A percentile compares a stretch with the other conserved stretches of the same genome.
Evolutionary conservation across 2,329 filamentous ascomycete species (phyloP).

Genomic region (Fusarium nurragi): DNA sequence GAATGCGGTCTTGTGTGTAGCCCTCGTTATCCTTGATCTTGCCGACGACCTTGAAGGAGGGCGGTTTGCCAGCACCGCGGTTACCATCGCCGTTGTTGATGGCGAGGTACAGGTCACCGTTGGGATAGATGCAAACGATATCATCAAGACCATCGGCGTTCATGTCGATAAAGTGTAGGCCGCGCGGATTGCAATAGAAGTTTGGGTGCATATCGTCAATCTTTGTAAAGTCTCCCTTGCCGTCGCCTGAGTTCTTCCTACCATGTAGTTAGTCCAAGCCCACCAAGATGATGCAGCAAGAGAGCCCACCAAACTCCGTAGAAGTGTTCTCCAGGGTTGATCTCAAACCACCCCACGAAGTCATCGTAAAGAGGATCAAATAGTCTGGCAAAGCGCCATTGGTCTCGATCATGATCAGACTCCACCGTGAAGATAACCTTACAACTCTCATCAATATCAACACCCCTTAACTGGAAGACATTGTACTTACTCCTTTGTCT

Average conservation of each 20-base stretch:
- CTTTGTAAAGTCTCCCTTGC: too few species aligned
- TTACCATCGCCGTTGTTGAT: not conserved
- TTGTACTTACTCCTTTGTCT: not conserved
- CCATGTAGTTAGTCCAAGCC: not conserved
- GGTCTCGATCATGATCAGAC: not conserved
- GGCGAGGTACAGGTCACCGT: not conserved
- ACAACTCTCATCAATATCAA: too few species aligned
- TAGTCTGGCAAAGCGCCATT: not conserved
- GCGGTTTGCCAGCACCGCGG: not conserved
- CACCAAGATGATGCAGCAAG: too few species aligned
- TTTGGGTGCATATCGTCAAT: too few species aligned
- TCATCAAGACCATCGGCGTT: not conserved
- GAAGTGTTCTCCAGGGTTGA: not conserved
- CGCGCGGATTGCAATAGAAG: not conserved
- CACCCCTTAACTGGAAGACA: too few species aligned
- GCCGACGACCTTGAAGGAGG: not conserved
- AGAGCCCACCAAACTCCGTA: not conserved
- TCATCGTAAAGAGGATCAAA: not conserved
- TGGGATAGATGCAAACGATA: not conserved
- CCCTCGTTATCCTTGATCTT: not conserved
- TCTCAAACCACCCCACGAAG: not conserved
- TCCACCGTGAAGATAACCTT: not conserved
- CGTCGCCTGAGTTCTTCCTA: not conserved
- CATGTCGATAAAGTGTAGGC: slow-evolving; percentile 21
- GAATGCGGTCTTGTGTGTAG: not conserved